phyloP scores from a whole-genome alignment of 2,329 filamentous ascomycete species.

The Microsporum canis region DNA sequence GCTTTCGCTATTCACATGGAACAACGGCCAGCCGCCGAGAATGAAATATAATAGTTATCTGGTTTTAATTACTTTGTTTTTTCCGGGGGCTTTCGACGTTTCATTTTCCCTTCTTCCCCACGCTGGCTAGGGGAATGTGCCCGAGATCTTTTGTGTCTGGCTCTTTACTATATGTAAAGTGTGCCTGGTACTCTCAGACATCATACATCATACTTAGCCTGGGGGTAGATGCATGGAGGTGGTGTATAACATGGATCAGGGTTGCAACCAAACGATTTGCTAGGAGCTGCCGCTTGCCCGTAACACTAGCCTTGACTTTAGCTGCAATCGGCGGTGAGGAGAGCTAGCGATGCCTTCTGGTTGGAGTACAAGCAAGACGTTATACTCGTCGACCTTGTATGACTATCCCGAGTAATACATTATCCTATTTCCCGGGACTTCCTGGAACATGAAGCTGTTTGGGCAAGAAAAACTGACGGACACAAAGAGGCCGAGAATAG shows the following conservation, averaged over 20 bases:
- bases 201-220: not conserved
- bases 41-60: not conserved
- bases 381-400: not conserved
- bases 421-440: not conserved
- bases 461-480: not conserved
- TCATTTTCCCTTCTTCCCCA: not conserved
- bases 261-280: conserved; percentile 2
- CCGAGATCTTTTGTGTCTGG: not conserved
- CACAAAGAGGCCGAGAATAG: not conserved
- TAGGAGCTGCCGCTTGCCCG: conserved; percentile 1
- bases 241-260: conserved; percentile 1
- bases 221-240: not conserved
- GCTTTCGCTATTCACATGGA: not conserved
- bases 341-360: not conserved
- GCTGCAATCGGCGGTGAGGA: conserved; percentile 1
- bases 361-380: not conserved
- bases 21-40: conserved; percentile 1
- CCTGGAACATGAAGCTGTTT: not conserved
- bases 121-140: not conserved
- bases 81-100: not conserved
- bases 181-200: not conserved
- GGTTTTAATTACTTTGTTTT: not conserved
- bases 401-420: not conserved
- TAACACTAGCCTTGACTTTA: not conserved
- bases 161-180: not conserved